Evolutionary conservation across 208 protist genomes (phyloP).

Genomic region (Leishmania tropica): DNA sequence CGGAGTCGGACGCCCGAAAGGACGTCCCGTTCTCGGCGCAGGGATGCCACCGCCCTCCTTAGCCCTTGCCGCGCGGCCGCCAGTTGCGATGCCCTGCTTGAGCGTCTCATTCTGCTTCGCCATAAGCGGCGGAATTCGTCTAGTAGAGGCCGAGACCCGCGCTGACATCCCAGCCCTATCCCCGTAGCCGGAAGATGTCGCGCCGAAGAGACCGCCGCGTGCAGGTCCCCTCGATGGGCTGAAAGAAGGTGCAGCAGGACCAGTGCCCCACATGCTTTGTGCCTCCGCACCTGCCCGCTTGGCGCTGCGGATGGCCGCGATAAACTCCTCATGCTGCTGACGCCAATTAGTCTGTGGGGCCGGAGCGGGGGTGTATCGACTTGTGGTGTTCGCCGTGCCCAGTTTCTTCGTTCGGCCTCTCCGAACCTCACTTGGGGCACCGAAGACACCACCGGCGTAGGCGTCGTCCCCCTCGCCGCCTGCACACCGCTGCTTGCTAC

Average conservation of each 20-base stretch:
- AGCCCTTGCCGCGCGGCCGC: constrained; percentile 35
- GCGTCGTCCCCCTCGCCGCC: constrained; percentile 34
- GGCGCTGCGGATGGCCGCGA: constrained; percentile 70
- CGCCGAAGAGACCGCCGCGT: constrained; percentile 11
- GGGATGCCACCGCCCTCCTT: constrained; percentile 19
- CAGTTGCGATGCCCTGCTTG: constrained; percentile 58
- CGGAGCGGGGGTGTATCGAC: constrained; percentile 30
- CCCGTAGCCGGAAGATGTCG: not conserved
- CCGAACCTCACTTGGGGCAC: constrained; percentile 13
- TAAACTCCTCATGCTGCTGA: constrained; percentile 90
- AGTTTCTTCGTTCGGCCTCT: constrained; percentile 22
- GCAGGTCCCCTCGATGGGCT: not conserved
- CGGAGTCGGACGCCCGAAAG: not conserved
- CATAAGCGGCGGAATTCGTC: constrained; percentile 61
- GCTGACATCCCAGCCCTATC: not conserved
- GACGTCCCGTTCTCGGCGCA: constrained; percentile 10
- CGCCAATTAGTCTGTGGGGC: constrained; percentile 76
- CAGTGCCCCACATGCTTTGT: constrained; percentile 60
- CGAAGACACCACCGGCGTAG: constrained; percentile 30
- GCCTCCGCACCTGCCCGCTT: constrained; percentile 32
- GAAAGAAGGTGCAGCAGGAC: not conserved
- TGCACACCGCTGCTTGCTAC: constrained; percentile 66
- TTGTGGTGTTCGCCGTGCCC: constrained; percentile 22
- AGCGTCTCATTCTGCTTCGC: constrained; percentile 50
- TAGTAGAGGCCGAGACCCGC: constrained; percentile 10